These are phyloP conservation scores for Thermochaetoides thermophila DNA, from an alignment of 495 filamentous ascomycete species.

Conservation along the genomic window DNA sequence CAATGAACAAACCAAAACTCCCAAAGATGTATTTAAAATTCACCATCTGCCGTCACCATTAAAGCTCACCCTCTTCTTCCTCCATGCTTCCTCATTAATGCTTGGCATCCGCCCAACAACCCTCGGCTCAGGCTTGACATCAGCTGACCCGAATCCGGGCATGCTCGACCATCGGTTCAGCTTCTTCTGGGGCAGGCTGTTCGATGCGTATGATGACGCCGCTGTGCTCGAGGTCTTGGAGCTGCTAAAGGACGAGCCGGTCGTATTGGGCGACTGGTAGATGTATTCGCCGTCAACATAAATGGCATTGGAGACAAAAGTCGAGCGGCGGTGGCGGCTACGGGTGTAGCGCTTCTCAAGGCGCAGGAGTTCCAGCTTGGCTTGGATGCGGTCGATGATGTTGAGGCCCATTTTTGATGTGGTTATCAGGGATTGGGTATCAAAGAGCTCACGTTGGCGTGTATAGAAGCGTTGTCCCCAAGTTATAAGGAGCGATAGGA, in stretches of 20 bases:
- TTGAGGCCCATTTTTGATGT: slow-evolving; percentile 22
- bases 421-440: background rate
- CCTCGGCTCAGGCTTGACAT: no score
- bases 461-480: background rate
- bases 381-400: slow-evolving; percentile 36
- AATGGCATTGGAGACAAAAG: slow-evolving; percentile 68
- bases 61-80: slow-evolving; percentile 8
- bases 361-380: slow-evolving; percentile 73
- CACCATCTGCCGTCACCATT: slow-evolving; percentile 1
- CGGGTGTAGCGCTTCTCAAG: slow-evolving; percentile 86
- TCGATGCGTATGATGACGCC: slow-evolving; percentile 3
- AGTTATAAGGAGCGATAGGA: no score
- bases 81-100: slow-evolving; percentile 3
- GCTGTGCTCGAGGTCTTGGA: slow-evolving; percentile 15
- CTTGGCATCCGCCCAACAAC: no score
- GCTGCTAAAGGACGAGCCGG: slow-evolving; percentile 30
- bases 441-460: background rate
- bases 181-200: slow-evolving; percentile 18
- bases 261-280: slow-evolving; percentile 40
- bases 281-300: slow-evolving; percentile 93
- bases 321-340: slow-evolving; percentile 64
- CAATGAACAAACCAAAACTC: background rate
- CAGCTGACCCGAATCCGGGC: slow-evolving; percentile 34
- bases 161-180: slow-evolving; percentile 33
- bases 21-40: background rate